Conservation (phyloP, 352 stramenopile species). For the Pythium coloratum region DNA sequence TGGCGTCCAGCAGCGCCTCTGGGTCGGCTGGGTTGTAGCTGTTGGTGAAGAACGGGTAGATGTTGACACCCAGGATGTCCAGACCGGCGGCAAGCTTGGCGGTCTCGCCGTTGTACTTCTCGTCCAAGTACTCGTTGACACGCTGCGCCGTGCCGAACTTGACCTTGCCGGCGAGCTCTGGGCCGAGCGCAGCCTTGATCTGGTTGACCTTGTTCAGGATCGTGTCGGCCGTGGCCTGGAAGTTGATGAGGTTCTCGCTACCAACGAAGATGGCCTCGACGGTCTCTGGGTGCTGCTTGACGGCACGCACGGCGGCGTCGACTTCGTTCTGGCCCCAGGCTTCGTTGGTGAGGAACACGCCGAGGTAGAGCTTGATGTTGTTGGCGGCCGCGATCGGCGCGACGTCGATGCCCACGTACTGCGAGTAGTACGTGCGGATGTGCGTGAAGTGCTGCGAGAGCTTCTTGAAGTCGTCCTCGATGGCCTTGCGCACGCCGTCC, state of each 20-base stretch:
- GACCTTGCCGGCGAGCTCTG: slow-evolving; percentile 31
- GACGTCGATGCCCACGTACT: slow-evolving; percentile 47
- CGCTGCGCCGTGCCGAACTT: slow-evolving; percentile 58
- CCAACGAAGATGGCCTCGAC: slow-evolving; percentile 53
- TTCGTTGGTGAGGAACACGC: slow-evolving; percentile 51
- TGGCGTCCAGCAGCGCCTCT: slow-evolving; percentile 14
- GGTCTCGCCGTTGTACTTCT: slow-evolving; percentile 21
- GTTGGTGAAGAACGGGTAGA: slow-evolving; percentile 45
- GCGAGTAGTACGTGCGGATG: slow-evolving; percentile 64
- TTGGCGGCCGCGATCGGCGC: slow-evolving; percentile 45
- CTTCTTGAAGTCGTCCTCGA: slow-evolving; percentile 45
- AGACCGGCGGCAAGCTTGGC: slow-evolving; percentile 14
- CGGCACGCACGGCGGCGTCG: slow-evolving; percentile 37
- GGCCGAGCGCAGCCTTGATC: slow-evolving; percentile 26
- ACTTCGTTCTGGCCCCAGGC: slow-evolving; percentile 43
- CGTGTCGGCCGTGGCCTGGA: slow-evolving; percentile 9
- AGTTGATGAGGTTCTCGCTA: slow-evolving; percentile 36
- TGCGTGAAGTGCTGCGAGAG: slow-evolving; percentile 47
- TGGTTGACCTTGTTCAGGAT: slow-evolving; percentile 35
- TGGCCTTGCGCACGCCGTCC: slow-evolving; percentile 15
- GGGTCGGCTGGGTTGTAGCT: slow-evolving; percentile 26
- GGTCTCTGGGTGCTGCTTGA: slow-evolving; percentile 42
- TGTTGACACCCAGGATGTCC: slow-evolving; percentile 36
- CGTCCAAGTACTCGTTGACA: slow-evolving; percentile 30
- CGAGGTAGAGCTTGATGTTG: slow-evolving; percentile 53